Evolutionary conservation across 345 rosid species (phyloP).

Genomic region (Geranium rotundifolium): DNA sequence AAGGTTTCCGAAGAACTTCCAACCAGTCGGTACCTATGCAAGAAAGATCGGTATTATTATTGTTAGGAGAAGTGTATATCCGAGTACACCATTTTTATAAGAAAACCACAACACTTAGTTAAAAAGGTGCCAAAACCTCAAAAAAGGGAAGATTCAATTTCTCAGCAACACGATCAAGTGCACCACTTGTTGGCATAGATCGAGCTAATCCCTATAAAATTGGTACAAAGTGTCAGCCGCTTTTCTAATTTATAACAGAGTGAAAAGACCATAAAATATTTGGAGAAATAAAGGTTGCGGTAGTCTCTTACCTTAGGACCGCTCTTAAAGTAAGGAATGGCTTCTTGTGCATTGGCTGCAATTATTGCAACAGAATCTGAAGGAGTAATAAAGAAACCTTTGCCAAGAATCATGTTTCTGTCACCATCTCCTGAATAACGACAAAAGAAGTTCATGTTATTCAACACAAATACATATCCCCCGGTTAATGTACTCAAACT

Average conservation of each 20-base stretch:
- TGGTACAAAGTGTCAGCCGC: not conserved
- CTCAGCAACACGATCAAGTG: constrained; percentile 88
- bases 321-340: constrained; percentile 66
- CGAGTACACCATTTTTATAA: not conserved
- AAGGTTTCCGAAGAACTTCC: constrained; percentile 96
- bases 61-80: not conserved
- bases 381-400: constrained; percentile 75
- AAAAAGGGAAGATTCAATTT: constrained; percentile 73
- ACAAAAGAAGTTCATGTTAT: not conserved
- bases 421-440: constrained; percentile 72
- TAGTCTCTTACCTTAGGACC: constrained; percentile 59
- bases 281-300: not conserved
- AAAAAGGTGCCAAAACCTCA: constrained; percentile 34
- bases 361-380: constrained; percentile 91
- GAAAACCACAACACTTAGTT: constrained; percentile 8
- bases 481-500: not conserved
- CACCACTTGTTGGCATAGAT: constrained; percentile 97
- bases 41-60: constrained; percentile 5
- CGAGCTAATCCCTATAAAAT: constrained; percentile 73
- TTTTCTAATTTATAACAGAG: not conserved
- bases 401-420: constrained; percentile 91
- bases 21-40: constrained; percentile 82
- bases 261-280: not conserved
- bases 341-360: constrained; percentile 80
- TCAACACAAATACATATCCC: not conserved